A percentile compares a stretch with the other conserved stretches of the same genome.
Conservation (phyloP, 2,329 filamentous ascomycete species). For the Pseudocercospora vitis region DNA sequence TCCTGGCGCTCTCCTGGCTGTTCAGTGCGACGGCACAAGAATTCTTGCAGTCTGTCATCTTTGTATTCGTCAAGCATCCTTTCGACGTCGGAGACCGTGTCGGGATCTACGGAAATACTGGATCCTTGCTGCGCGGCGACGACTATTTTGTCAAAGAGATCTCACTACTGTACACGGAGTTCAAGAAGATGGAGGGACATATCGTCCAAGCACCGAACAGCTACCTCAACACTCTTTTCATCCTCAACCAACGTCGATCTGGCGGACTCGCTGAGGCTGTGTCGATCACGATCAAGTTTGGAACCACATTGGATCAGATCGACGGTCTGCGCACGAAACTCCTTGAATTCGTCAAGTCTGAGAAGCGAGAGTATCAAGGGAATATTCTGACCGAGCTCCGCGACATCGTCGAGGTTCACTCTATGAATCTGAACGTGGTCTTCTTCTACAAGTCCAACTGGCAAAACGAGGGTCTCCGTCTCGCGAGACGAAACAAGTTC, state of each 20-base stretch:
- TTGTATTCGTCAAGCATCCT: constrained; percentile 95
- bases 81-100: constrained; percentile 96
- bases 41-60: constrained; percentile 89
- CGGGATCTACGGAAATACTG: constrained; percentile 86
- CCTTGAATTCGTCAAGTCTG: constrained; percentile 75
- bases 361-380: constrained; percentile 85
- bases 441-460: constrained; percentile 98
- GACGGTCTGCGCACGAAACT: constrained; percentile 77
- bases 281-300: constrained; percentile 81
- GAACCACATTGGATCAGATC: constrained; percentile 79
- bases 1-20: constrained; percentile 90
- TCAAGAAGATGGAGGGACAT: constrained; percentile 98
- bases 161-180: constrained; percentile 88
- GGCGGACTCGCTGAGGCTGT: constrained; percentile 85
- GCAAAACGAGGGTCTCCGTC: constrained; percentile 89
- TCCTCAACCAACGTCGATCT: constrained; percentile 89
- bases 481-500: constrained; percentile 90
- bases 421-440: constrained; percentile 84
- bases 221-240: constrained; percentile 82
- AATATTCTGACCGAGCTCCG: constrained; percentile 85
- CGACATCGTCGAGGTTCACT: constrained; percentile 77
- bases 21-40: constrained; percentile 92
- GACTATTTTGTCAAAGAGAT: constrained; percentile 98
- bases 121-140: constrained; percentile 73
- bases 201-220: constrained; percentile 95